Base-by-base conservation (phyloP, 352 stramenopile genomes). In the Thalassiosira exigua region DNA sequence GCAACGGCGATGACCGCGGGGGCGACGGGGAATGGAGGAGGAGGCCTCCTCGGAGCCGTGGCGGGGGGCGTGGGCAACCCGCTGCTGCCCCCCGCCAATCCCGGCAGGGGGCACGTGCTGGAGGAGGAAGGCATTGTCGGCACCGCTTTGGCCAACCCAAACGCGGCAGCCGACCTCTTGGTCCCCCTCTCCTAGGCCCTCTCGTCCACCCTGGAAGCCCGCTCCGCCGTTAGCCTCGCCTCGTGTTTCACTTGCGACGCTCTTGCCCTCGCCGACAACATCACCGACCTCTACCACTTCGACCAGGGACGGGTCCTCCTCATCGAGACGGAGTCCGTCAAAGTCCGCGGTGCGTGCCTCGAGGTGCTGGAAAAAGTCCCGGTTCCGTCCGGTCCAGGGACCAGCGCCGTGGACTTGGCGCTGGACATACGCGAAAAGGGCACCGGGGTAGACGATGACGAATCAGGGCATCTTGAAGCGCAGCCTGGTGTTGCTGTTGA, bases 221-320 rank as follows among this genome's bases (percentile, higher is more conserved):
- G 64, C 1, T 81, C 69, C 5, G 76, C 80, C 1, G 64, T 80
- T 0, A 36, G 52, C 11, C 27, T 81, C 29, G 69, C 71, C 3
- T 68, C 71, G 2, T 56, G 62, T 12, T 32, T 80, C n/a, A 57
- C 70, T 14, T 46, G 75, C 46, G 72, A 82, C 57, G 72, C 71
- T 61, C 48, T 82, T 12, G 68, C 56, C 0, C 48, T 87, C 9
- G 65, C 85, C 17, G 80, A 85, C 51, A 77, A 88, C 57, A 82
- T 88, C 41, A 77, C 76, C 17, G 81, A 88, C 60, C 60, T 88
- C 1, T 74, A 52, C 52, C 58, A 64, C 0, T 85, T 88, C 53
- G 81, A 88, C 57, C 76, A 88, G 41, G 81, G 81, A 69, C 53
- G 65, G 22, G 69, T 61, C 0, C 30, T 85, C 1, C 39, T 79